Conservation (phyloP, 179 eudicot species). For the Silene vulgaris region DNA sequence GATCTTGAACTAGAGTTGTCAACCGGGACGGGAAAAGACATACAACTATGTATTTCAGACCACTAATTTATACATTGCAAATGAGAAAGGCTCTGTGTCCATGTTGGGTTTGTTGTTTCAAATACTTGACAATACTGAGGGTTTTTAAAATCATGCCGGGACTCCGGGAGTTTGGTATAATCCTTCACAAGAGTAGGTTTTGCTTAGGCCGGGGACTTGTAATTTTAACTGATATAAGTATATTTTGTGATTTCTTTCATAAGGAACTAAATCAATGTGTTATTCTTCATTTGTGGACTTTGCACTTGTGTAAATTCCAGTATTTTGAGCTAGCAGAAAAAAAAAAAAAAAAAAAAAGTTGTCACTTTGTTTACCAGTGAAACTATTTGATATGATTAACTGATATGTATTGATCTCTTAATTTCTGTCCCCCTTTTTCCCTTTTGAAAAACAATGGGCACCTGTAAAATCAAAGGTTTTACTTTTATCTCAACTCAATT, state of each 20-base stretch:
- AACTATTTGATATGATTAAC: background rate
- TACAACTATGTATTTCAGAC: background rate
- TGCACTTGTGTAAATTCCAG: background rate
- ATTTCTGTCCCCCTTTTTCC: no score
- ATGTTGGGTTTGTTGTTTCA: background rate
- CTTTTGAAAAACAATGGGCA: no score
- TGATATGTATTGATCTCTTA: no score
- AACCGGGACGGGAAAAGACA: background rate
- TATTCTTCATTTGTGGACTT: background rate
- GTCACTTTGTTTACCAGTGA: background rate
- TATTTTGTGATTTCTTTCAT: background rate
- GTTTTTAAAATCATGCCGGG: background rate
- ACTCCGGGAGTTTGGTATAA: background rate
- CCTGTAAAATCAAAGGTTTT: conserved; percentile 54
- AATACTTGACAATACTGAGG: no score
- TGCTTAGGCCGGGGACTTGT: background rate
- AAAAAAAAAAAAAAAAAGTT: background rate
- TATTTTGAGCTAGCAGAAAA: background rate
- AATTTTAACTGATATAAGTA: background rate
- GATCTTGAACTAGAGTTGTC: background rate
- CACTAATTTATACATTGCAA: background rate
- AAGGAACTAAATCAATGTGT: background rate
- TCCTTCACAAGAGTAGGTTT: background rate
- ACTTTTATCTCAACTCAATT: conserved; percentile 8
- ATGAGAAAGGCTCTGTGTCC: background rate